Base-by-base conservation (phyloP, 2,329 filamentous ascomycete genomes). In the Colletotrichum endophyticum region DNA sequence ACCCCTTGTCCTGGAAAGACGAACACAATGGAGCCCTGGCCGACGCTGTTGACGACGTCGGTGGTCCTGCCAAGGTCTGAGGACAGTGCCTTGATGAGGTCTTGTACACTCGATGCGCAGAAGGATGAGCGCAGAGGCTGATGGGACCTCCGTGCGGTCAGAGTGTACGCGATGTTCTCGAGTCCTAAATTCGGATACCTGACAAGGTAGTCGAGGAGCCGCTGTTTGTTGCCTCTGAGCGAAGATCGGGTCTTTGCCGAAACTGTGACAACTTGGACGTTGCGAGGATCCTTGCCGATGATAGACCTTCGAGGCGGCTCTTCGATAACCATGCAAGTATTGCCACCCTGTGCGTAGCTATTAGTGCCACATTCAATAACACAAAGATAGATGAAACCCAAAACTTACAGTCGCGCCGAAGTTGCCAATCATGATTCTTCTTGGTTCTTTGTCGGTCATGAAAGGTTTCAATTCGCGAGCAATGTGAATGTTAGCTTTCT, bases 401-500 rank as follows among this genome's bases (percentile, higher is more conserved):
- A 28, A 25, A 28, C 56, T 59, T 59, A 59, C 56, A 28, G 93
- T 92, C 8, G 93, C 94, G 77, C 90, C 91, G 81, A 94, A 94
- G 85, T 94, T 94, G 85, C 95, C 95, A 75, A 94, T 82, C 73
- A 91, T 90, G 6, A 89, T 85, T 85, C 86, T 66, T 89, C 85
- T 28, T 83, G 85, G 56, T 22, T 59, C 25, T 28, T 59, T 66
- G 91, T 86, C 73, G 79, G 79, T 82, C 91, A 90, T 0, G 88
- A 86, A 1, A 88, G 56, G 56, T 28, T 59, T 89, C 69, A 86
- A 81, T 77, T 91, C 85, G 74, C 89, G 87, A 3, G 91, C 88
- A 79, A 94, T 92, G 78, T 89, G 87, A 59, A 93, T 87, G 57
- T 91, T 91, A 27, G 91, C 87, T 13, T 88, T 84, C 1, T 85